Conservation (phyloP, 192 early-diverging fungal species). For the Chytriomyces hyalinus region DNA sequence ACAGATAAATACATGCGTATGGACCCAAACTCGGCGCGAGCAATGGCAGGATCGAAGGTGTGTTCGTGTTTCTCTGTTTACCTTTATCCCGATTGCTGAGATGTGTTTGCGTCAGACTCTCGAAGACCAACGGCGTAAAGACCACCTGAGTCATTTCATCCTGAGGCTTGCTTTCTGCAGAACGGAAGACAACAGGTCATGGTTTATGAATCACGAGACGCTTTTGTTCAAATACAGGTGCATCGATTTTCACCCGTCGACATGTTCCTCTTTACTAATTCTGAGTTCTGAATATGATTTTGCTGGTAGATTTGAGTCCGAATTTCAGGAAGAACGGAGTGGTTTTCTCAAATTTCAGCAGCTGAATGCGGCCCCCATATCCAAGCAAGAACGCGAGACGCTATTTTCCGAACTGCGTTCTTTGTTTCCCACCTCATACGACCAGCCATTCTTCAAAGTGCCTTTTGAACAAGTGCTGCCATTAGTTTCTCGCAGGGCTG, state of each 20-base stretch:
- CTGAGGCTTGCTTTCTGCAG: constrained; percentile 57
- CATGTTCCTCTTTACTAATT: background rate
- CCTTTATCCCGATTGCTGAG: too few species aligned
- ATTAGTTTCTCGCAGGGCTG: constrained; percentile 43
- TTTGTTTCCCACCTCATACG: constrained; percentile 4
- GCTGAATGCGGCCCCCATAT: constrained; percentile 29
- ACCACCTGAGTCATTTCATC: constrained; percentile 57
- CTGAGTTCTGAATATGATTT: constrained; percentile 40
- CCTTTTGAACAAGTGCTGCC: constrained; percentile 51
- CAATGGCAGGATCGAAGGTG: background rate
- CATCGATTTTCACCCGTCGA: background rate
- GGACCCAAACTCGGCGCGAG: constrained; percentile 1
- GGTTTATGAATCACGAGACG: constrained; percentile 54
- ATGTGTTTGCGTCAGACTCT: background rate
- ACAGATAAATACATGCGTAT: constrained; percentile 20
- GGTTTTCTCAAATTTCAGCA: constrained; percentile 53
- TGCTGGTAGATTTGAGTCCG: constrained; percentile 46
- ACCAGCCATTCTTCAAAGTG: constrained; percentile 47
- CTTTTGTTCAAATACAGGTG: constrained; percentile 52
- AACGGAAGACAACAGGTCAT: constrained; percentile 48
- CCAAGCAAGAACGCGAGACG: constrained; percentile 24
- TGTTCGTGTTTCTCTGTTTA: constrained; percentile 7
- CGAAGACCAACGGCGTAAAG: constrained; percentile 44
- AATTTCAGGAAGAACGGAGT: constrained; percentile 58
- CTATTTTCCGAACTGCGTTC: constrained; percentile 11